Percentiles rank a stretch among this genome's conserved stretches.
phyloP scores from a whole-genome alignment of 305 asterid species.

The Fraxinus greggii region DNA sequence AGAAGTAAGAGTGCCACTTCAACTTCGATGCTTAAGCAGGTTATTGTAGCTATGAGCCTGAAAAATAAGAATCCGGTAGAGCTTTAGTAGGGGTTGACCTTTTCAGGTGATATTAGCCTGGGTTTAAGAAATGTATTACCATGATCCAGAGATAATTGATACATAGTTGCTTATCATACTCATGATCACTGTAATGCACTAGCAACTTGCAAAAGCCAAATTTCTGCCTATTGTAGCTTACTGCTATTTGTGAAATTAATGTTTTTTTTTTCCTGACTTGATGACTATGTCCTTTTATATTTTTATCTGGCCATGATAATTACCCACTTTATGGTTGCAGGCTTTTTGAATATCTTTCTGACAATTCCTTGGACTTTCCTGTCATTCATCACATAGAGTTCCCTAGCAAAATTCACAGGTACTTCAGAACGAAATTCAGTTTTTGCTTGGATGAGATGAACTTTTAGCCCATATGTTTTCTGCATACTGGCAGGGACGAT shows the following conservation, averaged over 20 bases:
- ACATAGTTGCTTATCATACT: neutral
- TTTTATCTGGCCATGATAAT: neutral
- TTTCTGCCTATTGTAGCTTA: neutral
- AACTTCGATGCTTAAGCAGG: neutral
- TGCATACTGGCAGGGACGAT: slow-evolving; percentile 63
- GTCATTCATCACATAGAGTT: slow-evolving; percentile 92
- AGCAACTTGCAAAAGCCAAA: neutral
- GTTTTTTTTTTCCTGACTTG: neutral
- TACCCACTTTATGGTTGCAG: slow-evolving; percentile 46
- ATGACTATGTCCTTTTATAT: neutral
- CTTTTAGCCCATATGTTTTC: slow-evolving; percentile 14
- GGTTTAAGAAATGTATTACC: neutral
- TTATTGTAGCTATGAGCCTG: neutral
- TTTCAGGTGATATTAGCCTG: neutral
- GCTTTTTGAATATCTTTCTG: slow-evolving; percentile 90
- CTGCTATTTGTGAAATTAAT: neutral
- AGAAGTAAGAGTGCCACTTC: neutral
- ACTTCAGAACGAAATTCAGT: slow-evolving; percentile 19
- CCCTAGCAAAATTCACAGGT: slow-evolving; percentile 81
- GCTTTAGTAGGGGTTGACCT: neutral
- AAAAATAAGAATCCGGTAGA: neutral
- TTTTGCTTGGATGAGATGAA: slow-evolving; percentile 11
- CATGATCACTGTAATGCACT: neutral
- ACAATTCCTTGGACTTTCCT: slow-evolving; percentile 75
- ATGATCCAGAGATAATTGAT: neutral